These are phyloP conservation scores for Salicornia ramosissima DNA, from an alignment of 148 eudicot species.

Conservation along the genomic window DNA sequence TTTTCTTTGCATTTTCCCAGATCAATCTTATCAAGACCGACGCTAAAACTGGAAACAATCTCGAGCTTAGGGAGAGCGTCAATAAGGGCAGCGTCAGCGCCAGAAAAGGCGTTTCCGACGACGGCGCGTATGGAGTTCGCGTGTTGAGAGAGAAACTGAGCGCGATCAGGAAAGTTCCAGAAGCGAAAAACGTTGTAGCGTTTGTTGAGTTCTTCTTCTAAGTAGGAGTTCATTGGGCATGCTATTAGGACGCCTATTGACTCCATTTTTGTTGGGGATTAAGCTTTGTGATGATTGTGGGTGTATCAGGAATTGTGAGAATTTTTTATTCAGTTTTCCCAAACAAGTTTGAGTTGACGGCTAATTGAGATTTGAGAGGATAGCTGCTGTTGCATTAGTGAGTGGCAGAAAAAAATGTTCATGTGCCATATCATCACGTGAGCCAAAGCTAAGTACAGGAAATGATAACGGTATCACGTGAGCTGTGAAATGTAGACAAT, in stretches of 20 bases:
- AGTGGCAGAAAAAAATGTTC: neutral
- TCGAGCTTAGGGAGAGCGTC: constrained; percentile 64
- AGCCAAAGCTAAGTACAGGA: no score
- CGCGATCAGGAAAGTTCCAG: constrained; percentile 21
- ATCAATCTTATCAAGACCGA: constrained; percentile 80
- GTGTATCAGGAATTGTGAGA: neutral
- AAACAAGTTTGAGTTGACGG: no score
- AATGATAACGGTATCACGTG: no score
- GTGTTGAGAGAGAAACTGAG: constrained; percentile 39
- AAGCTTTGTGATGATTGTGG: neutral
- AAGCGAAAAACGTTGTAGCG: constrained; percentile 35
- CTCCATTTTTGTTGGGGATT: constrained; percentile 30
- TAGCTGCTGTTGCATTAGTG: neutral
- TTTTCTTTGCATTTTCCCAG: constrained; percentile 60
- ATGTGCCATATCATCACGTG: no score
- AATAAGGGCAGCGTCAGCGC: constrained; percentile 59
- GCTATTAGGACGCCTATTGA: constrained; percentile 37
- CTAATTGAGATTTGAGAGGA: neutral
- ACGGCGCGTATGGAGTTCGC: constrained; percentile 57
- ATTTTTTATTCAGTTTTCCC: no score
- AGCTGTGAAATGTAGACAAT: no score
- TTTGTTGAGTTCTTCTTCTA: constrained; percentile 33
- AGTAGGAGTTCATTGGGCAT: constrained; percentile 41
- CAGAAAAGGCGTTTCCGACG: constrained; percentile 51
- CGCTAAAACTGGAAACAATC: constrained; percentile 71